A percentile compares a stretch with the other conserved stretches of the same genome.
These are phyloP conservation scores for Singerocomus rubriflavus DNA, from an alignment of 1,284 basidiomycete genomes.

Conservation along the genomic window DNA sequence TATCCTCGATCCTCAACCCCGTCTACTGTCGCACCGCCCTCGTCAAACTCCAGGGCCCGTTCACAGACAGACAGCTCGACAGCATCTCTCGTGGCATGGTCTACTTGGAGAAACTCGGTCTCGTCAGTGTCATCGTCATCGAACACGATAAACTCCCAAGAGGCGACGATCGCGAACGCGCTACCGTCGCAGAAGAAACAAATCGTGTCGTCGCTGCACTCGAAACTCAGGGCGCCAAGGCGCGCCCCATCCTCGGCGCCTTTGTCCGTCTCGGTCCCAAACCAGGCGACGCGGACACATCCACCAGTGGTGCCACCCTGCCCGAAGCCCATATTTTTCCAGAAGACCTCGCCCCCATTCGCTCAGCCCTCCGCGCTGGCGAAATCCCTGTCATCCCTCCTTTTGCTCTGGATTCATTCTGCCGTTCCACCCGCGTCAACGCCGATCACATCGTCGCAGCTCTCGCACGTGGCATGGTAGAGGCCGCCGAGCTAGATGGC, in stretches of 20 bases:
- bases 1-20: slow-evolving; percentile 84
- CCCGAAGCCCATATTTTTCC: slow-evolving; percentile 77
- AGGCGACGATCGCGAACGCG: slow-evolving; percentile 65
- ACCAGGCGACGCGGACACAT: slow-evolving; percentile 46
- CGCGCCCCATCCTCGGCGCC: slow-evolving; percentile 86
- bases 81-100: slow-evolving; percentile 93
- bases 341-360: slow-evolving; percentile 77
- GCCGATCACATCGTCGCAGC: slow-evolving; percentile 92
- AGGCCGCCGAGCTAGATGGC: slow-evolving; percentile 48
- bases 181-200: slow-evolving; percentile 65
- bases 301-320: slow-evolving; percentile 36
- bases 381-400: slow-evolving; percentile 98
- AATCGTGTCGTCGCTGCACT: slow-evolving; percentile 84
- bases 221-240: slow-evolving; percentile 80
- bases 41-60: slow-evolving; percentile 97
- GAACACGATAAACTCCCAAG: slow-evolving; percentile 80
- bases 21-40: slow-evolving; percentile 83
- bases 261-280: slow-evolving; percentile 81
- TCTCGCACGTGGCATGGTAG: slow-evolving; percentile 84
- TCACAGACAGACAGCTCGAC: slow-evolving; percentile 91
- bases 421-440: slow-evolving; percentile 80
- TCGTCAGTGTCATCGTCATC: slow-evolving; percentile 92
- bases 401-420: slow-evolving; percentile 88
- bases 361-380: slow-evolving; percentile 84
- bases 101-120: slow-evolving; percentile 92